Percentiles rank a stretch among this genome's conserved stretches.
Conservation (phyloP, 139 green algal species). For the Chlamydomonas incerta region DNA sequence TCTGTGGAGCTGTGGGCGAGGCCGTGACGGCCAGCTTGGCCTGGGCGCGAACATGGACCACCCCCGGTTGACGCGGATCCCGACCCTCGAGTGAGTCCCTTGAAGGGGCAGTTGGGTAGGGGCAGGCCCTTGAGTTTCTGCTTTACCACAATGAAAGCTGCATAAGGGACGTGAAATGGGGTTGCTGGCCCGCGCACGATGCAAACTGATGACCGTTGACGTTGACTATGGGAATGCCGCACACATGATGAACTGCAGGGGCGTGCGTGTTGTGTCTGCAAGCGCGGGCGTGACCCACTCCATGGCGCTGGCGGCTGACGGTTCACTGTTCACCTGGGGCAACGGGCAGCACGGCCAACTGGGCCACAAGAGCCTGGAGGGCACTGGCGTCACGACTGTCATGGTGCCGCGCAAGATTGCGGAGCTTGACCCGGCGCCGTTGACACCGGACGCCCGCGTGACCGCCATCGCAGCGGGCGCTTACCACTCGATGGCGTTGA, state of each 20-base stretch:
- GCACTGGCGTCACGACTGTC: slow-evolving; percentile 29
- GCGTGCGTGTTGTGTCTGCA: slow-evolving; percentile 70
- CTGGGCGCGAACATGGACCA: slow-evolving; percentile 71
- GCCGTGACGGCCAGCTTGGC: slow-evolving; percentile 77
- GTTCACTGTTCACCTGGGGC: slow-evolving; percentile 86
- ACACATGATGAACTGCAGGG: slow-evolving; percentile 22
- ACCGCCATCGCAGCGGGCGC: slow-evolving; percentile 80
- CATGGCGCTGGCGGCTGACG: slow-evolving; percentile 80
- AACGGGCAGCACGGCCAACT: slow-evolving; percentile 74
- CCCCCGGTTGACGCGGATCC: slow-evolving; percentile 40
- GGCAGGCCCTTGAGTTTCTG: too few relatives aligned
- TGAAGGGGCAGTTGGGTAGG: background rate
- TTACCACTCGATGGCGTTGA: slow-evolving; percentile 82
- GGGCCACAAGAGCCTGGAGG: slow-evolving; percentile 69
- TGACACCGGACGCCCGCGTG: slow-evolving; percentile 68
- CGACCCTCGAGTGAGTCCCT: slow-evolving; percentile 18
- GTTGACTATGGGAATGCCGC: too few relatives aligned
- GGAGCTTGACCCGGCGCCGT: slow-evolving; percentile 63
- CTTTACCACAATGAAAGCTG: too few relatives aligned
- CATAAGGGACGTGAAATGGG: too few relatives aligned
- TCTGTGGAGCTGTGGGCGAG: slow-evolving; percentile 82
- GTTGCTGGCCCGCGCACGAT: too few relatives aligned
- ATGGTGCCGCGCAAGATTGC: slow-evolving; percentile 68
- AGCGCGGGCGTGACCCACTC: slow-evolving; percentile 79
- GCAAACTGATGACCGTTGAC: too few relatives aligned